Conservation (phyloP, 345 rosid genomes). For the Linum lewisii region DNA sequence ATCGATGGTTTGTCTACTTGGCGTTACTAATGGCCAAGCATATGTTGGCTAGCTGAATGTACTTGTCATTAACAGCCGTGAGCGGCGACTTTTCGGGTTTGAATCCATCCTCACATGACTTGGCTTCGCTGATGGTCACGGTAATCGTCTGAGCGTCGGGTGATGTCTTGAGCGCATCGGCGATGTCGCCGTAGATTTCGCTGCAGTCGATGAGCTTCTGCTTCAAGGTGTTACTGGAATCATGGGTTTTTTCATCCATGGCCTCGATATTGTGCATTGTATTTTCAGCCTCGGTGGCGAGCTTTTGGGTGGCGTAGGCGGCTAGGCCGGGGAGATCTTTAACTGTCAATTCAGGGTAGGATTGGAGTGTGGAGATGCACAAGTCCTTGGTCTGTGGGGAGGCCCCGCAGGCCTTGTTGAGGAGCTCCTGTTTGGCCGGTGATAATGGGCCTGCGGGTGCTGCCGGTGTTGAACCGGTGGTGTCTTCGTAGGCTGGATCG, state of each 20-base stretch:
- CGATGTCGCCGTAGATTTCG: slow-evolving; percentile 12
- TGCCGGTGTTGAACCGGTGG: not conserved
- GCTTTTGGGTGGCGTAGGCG: not conserved
- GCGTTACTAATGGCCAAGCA: slow-evolving; percentile 12
- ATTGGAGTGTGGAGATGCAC: slow-evolving; percentile 7
- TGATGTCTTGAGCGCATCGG: slow-evolving; percentile 14
- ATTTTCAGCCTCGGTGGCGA: no score
- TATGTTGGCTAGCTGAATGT: slow-evolving; percentile 13
- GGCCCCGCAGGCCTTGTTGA: slow-evolving; percentile 8
- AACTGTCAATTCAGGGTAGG: not conserved
- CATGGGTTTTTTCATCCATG: not conserved
- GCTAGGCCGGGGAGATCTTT: slow-evolving; percentile 11
- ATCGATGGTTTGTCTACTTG: not conserved
- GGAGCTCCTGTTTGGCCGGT: not conserved
- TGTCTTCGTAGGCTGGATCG: no score
- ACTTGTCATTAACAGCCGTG: slow-evolving; percentile 7
- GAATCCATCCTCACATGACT: slow-evolving; percentile 24
- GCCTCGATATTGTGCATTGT: not conserved
- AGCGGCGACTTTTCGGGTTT: slow-evolving; percentile 15
- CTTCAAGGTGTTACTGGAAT: no score
- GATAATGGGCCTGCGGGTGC: not conserved
- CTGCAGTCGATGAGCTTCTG: slow-evolving; percentile 19
- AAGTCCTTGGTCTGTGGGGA: slow-evolving; percentile 9
- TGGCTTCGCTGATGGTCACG: slow-evolving; percentile 18
- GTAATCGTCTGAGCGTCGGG: slow-evolving; percentile 16